Base-by-base conservation (phyloP, 352 stramenopile species). In the Hyphochytrium catenoides region DNA sequence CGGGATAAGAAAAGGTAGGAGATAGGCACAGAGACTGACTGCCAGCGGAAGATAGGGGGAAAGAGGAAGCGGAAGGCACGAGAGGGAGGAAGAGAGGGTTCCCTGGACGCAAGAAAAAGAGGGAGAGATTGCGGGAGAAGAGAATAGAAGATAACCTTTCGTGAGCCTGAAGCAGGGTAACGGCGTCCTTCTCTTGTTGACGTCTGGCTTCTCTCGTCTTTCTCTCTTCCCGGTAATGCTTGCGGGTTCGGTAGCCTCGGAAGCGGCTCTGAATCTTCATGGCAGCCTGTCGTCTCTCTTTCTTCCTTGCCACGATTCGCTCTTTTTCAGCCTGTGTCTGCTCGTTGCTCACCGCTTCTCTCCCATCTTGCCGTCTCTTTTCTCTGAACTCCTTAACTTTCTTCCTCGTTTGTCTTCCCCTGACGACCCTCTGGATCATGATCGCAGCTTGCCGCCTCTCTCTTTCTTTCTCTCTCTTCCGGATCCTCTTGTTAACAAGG, bases 231-330 rank as follows among this genome's bases (percentile, higher is more conserved):
- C 42, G 28, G 20, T 69, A 72, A 22, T 39, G 35, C 21, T 53
- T 20, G 0, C 57, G 51, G 0, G 62, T 54, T 0, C 76, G 46
- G 39, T 62, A 78, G 2, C 64, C 47, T 1, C 71, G 54, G 26
- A 45, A 48, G 14, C 53, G 69, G 33, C 60, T 65, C 42, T 83
- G 71, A 30, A 85, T 74, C 26, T 57, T 60, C 22, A 67, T 57
- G 0, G 60, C 68, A 14, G 70, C 65, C 0, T 52, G 46, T 11
- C 46, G 45, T 42, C 74, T 74, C 1, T 65, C 62, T 26, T 74
- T 52, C 2, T 44, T 34, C 24, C 78, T 50, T 4, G 79, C 48
- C 1, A 64, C 54, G 17, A 65, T 58, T 1, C 76, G 52, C 12
- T 63, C 65, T 4, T 47, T 31, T 19, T 48, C 49, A 6, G 68